A percentile compares a stretch with the other conserved stretches of the same genome.
phyloP scores from a whole-genome alignment of 257 asterid species.

The Nicotiana obtusifolia region DNA sequence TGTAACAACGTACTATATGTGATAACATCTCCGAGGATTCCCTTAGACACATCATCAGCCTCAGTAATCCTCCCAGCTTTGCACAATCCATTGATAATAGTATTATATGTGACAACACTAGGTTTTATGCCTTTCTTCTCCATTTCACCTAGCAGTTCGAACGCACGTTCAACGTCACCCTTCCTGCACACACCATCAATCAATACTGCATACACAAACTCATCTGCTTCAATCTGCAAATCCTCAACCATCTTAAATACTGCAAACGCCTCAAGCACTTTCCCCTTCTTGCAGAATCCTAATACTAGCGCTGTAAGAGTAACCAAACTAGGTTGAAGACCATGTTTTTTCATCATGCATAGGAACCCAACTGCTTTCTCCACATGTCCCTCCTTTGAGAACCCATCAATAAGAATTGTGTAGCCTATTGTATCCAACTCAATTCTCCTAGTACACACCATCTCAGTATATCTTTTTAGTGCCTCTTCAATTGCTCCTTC shows the following conservation, averaged over 20 bases:
- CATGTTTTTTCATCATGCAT: slow-evolving; percentile 62
- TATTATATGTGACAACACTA: slow-evolving; percentile 61
- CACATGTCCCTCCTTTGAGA: slow-evolving; percentile 69
- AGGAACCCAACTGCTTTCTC: slow-evolving; percentile 76
- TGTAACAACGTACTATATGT: slow-evolving; percentile 63
- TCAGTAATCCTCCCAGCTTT: slow-evolving; percentile 67
- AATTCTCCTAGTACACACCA: slow-evolving; percentile 33
- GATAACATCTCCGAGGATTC: slow-evolving; percentile 52
- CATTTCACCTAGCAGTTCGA: slow-evolving; percentile 63
- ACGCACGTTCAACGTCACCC: slow-evolving; percentile 49
- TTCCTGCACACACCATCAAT: slow-evolving; percentile 67
- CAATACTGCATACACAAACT: slow-evolving; percentile 58
- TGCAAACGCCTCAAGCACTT: slow-evolving; percentile 61
- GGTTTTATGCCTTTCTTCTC: slow-evolving; percentile 51
- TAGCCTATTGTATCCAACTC: slow-evolving; percentile 53
- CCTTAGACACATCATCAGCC: slow-evolving; percentile 59
- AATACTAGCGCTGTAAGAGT: slow-evolving; percentile 63
- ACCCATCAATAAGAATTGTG: slow-evolving; percentile 73
- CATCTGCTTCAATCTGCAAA: slow-evolving; percentile 59
- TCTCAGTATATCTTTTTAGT: slow-evolving; percentile 36
- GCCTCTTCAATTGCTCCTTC: slow-evolving; percentile 56
- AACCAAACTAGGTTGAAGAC: slow-evolving; percentile 58
- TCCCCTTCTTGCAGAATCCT: slow-evolving; percentile 83
- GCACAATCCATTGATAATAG: slow-evolving; percentile 76
- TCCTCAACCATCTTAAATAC: slow-evolving; percentile 46